Evolutionary conservation across 2,329 filamentous ascomycete genomes (phyloP), one percentile per base, ranked within the genome.

Genomic region (Colletotrichum sp.): DNA sequence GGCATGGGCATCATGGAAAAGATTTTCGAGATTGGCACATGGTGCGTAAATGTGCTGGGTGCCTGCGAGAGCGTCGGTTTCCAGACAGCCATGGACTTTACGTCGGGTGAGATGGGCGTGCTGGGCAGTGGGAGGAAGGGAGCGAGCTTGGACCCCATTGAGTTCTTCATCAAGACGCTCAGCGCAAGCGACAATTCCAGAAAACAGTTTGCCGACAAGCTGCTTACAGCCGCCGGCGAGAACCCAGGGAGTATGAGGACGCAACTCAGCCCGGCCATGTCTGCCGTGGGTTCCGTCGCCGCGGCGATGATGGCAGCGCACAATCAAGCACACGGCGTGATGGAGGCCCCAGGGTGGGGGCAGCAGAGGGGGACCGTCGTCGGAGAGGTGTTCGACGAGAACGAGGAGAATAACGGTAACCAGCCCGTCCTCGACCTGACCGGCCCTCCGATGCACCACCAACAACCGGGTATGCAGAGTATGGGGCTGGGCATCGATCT

Each of bases 1-100:
- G 87, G 87, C 36, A 88, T 88, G 86, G 86, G 87, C 30, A 88
- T 88, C 16, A 87, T 88, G 68, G 87, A 88, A 75, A 88, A 88
- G 79, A 88, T 88, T n/a, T 88, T 88, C 73, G 86, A 88, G 77
- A 86, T 88, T 55, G 86, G 85, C 15, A 85, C 84, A 0, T 88
- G 86, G 85, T 83, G 84, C 36, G 85, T 88, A 77, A 86, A 87
- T 22, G 85, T 88, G 30, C 83, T 88, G 65, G 83, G 84, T 36
- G 82, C 84, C 0, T 84, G 82, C 76, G 82, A 85, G 18, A 80
- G 78, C 10, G 72, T 79, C 8, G 80, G 80, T 0, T 79, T 80
- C 32, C 71, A 77, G 7, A 73, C 79, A 1, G 72, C 76, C 10
- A 84, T 84, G 83, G 83, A 84, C 75, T 81, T 81, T 9, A 80